These are phyloP conservation scores for Wickerhamiella kurtzmanii DNA, from an alignment of 805 yeast genomes.

Conservation along the genomic window DNA sequence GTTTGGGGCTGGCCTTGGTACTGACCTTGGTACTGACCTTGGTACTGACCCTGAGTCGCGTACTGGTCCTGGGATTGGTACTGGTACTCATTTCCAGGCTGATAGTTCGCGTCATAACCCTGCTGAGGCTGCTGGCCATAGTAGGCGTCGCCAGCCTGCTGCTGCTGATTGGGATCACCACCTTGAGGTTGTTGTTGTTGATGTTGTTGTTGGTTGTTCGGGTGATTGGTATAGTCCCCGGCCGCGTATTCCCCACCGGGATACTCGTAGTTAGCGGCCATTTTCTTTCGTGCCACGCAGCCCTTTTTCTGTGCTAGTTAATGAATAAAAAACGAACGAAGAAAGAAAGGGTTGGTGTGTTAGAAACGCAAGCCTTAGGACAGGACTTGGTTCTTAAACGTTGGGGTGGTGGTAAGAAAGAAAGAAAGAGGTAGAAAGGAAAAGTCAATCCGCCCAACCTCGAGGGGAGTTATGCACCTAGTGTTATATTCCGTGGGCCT, in stretches of 20 bases:
- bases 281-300: not conserved
- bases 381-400: no score
- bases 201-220: no score
- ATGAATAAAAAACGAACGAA: not conserved
- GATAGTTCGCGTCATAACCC: conserved; percentile 18
- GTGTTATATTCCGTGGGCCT: no score
- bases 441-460: no score
- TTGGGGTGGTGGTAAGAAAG: no score
- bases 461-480: no score
- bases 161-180: not conserved
- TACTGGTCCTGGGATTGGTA: conserved; percentile 8
- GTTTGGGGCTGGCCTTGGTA: conserved; percentile 26
- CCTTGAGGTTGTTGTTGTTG: no score
- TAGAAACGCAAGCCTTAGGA: no score
- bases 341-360: not conserved
- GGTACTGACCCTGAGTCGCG: conserved; percentile 31
- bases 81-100: conserved; percentile 19
- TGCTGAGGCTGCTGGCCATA: conserved; percentile 17
- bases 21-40: conserved; percentile 27
- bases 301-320: no score
- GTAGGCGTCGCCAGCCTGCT: conserved; percentile 5
- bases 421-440: no score
- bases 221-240: not conserved
- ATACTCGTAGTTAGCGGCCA: conserved; percentile 1
- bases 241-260: not conserved